Conservation (phyloP, 2,329 filamentous ascomycete genomes). For the Chaetomium sp. region DNA sequence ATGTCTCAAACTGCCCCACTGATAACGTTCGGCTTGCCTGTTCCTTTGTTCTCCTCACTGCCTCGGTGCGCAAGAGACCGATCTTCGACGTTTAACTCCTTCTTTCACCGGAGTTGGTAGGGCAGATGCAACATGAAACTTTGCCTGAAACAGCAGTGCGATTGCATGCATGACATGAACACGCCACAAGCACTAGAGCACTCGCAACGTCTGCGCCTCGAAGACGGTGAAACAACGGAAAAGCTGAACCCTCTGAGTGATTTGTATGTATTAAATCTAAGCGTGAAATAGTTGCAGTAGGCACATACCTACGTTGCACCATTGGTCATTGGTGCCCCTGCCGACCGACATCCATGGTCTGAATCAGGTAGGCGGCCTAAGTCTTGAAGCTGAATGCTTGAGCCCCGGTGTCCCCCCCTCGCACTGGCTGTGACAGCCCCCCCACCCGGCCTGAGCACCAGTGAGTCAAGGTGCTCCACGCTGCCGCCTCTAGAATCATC, state of each 20-base stretch:
- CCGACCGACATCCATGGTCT: too few relatives aligned
- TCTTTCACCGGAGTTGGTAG: neutral
- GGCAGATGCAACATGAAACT: neutral
- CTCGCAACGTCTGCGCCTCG: neutral
- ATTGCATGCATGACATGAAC: neutral
- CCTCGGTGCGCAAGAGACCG: neutral
- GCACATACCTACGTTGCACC: too few relatives aligned
- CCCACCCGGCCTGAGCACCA: constrained; percentile 11
- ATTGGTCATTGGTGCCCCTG: too few relatives aligned
- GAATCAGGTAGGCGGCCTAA: constrained; percentile 5
- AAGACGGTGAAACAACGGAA: too few relatives aligned
- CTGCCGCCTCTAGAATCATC: too few relatives aligned
- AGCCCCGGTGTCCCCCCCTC: constrained; percentile 18
- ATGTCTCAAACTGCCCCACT: neutral
- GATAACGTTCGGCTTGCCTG: neutral
- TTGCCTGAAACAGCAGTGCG: neutral
- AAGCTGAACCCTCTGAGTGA: neutral
- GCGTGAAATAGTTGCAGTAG: too few relatives aligned
- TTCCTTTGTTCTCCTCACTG: too few relatives aligned
- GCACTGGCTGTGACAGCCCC: constrained; percentile 20
- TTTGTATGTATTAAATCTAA: neutral
- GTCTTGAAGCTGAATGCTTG: constrained; percentile 12
- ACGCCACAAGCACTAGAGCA: too few relatives aligned
- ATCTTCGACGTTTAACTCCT: neutral
- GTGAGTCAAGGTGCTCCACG: too few relatives aligned